Conservation (phyloP, 345 rosid species). For the Populus ilicifolia region DNA sequence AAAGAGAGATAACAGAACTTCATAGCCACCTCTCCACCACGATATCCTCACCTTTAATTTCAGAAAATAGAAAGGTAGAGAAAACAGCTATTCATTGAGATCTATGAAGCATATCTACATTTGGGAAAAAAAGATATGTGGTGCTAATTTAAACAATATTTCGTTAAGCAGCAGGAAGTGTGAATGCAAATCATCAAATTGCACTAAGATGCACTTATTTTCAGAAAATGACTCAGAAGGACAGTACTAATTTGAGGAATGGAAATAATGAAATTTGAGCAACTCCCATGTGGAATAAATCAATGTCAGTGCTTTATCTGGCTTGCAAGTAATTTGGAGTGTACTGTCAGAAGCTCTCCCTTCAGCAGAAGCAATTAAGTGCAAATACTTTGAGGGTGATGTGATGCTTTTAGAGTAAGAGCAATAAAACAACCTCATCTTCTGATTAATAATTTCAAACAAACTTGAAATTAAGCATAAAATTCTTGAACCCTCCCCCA, state of each 20-base stretch:
- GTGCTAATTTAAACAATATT: background rate
- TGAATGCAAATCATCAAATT: background rate
- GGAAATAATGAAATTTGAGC: background rate
- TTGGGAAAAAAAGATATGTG: background rate
- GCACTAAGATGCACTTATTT: background rate
- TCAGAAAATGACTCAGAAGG: background rate
- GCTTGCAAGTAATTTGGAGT: background rate
- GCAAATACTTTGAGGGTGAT: background rate
- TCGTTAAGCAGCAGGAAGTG: background rate
- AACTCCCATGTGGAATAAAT: background rate
- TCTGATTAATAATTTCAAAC: background rate
- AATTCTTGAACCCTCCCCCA: background rate
- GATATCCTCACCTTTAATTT: background rate
- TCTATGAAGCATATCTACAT: background rate
- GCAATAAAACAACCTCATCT: background rate
- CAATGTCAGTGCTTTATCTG: background rate
- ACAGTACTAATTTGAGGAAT: background rate
- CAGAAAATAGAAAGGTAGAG: background rate
- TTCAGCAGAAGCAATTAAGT: background rate
- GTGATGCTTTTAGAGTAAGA: background rate
- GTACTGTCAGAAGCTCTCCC: background rate
- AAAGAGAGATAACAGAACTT: background rate
- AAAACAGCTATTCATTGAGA: background rate
- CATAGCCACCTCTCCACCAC: background rate
- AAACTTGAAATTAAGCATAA: background rate